Base-by-base conservation (phyloP, 179 eudicot genomes). In the Vitellaria paradoxa region DNA sequence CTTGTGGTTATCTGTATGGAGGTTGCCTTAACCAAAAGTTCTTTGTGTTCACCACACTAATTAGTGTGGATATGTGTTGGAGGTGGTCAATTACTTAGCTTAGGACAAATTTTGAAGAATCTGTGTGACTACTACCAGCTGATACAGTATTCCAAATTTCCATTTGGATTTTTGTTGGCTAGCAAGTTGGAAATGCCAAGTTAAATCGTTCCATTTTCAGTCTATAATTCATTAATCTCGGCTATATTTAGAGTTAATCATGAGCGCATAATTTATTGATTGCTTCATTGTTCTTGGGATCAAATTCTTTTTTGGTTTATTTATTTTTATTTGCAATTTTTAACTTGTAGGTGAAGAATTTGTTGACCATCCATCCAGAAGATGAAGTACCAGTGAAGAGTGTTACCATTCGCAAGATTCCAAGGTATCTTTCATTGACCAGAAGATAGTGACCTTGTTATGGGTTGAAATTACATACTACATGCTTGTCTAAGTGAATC, bases 391-490 rank as follows among this genome's bases (percentile, higher is more conserved):
- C 90, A 71, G 96, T 96, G n/a, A 96, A 96, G 91, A 91, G 84
- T 86, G 99, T 94, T 70, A 96, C 98, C 9, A 93, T 96, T 76
- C 98, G 99, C 84, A 90, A 85, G 81, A 89, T 96, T 78, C 99
- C 99, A 46, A 91, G 94, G 98, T 92, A 15, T 40, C 62, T 69
- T 23, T 18, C 37, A 63, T 77, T 65, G 30, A 72, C 56, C 52
- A 68, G 45, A 78, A 64, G 30, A 37, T 69, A 24, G 42, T 73
- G 21, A 42, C 14, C 55, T 68, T 37, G 59, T 23, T 79, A 30
- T n/a, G 11, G 20, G 68, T 61, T 60, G 0, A 24, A 46, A 14
- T 52, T 30, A 40, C 20, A 17, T 67, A 30, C 26, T 11, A 50
- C 46, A 6, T 50, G 18, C 26, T 15, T 65, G 10, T 24, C 12